Conservation (phyloP, 352 stramenopile species). For the Globisporangium alternatum region DNA sequence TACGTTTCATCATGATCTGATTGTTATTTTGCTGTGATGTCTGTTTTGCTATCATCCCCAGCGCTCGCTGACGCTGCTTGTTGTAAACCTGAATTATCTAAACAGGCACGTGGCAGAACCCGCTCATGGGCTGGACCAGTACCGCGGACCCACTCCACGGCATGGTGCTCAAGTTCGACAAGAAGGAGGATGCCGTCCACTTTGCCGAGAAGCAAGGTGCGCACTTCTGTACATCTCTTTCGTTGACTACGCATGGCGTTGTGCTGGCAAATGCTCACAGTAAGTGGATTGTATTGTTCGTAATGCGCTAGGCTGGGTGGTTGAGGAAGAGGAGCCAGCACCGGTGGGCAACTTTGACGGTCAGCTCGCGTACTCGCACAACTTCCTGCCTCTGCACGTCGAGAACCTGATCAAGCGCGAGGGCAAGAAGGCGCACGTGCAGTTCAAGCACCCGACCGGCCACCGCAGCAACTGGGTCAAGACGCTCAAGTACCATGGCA, state of each 20-base stretch:
- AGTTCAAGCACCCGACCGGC: conserved; percentile 76
- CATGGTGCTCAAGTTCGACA: conserved; percentile 88
- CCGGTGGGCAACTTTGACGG: conserved; percentile 61
- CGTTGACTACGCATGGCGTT: not conserved
- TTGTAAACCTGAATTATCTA: not conserved
- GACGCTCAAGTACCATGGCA: conserved; percentile 86
- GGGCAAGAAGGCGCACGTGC: conserved; percentile 69
- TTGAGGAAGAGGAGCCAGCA: conserved; percentile 80
- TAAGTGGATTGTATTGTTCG: not conserved
- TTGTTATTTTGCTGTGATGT: not conserved
- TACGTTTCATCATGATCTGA: not conserved
- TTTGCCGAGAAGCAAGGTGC: conserved; percentile 77
- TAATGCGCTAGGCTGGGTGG: conserved; percentile 56
- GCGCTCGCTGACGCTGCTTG: not conserved
- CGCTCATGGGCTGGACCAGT: conserved; percentile 93
- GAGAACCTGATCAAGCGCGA: conserved; percentile 79
- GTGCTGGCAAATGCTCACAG: not conserved
- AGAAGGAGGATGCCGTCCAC: conserved; percentile 73
- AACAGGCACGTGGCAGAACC: conserved; percentile 84
- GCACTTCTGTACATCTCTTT: not conserved
- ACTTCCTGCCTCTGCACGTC: conserved; percentile 74
- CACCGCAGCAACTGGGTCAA: conserved; percentile 86
- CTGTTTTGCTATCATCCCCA: not conserved
- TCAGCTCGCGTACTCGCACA: conserved; percentile 85
- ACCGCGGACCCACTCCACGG: conserved; percentile 86